Base-by-base conservation (phyloP, 192 early-diverging fungal genomes). In the Coemansia sp. region DNA sequence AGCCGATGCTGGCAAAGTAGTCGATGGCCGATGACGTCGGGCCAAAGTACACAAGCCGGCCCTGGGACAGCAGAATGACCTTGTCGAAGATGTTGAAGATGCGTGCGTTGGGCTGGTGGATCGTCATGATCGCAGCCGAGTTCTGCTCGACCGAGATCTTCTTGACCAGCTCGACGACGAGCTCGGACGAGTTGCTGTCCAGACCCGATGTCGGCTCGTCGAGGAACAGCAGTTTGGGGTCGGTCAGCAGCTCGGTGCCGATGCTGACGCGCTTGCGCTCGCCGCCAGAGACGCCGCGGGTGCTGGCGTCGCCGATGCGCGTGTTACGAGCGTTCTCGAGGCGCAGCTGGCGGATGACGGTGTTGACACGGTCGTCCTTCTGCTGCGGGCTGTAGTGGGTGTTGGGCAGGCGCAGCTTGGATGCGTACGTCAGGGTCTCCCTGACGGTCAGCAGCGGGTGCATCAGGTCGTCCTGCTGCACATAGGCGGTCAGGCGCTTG, bases 81-180 rank as follows among this genome's bases (percentile, higher is more conserved):
- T 87, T 81, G 76, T 94, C 89, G 67, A 95, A 94, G 20, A 87
- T 72, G 15, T 78, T 76, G 71, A 86, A 94, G 37, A 92, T 81
- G 45, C 89, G 83, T 4, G 85, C 87, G 33, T 81, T 80, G 17
- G 94, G 94, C 66, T 95, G 93, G 60, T 97, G 94, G 52, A 97
- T 91, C 6, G 88, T 91, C 65, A 91, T 86, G 17, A 97, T 71
- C 8, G 93, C 80, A 6, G 89, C 88, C 20, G 84, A 84, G 24
- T 78, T 64, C 10, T 74, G 68, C 24, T 72, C 68, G 30, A 75
- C 61, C 2, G 86, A 81, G 19, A 91, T 70, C 41, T 78, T 67
- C 40, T 75, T 66, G 43, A 87, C 79, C 13, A 82, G 80, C 60
- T 84, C 74, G 26, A 85, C 79, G 3, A 88, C 67, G 37, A 80